Evolutionary conservation across 805 yeast species (phyloP).

Genomic region (Tetrapisispora fleetii): DNA sequence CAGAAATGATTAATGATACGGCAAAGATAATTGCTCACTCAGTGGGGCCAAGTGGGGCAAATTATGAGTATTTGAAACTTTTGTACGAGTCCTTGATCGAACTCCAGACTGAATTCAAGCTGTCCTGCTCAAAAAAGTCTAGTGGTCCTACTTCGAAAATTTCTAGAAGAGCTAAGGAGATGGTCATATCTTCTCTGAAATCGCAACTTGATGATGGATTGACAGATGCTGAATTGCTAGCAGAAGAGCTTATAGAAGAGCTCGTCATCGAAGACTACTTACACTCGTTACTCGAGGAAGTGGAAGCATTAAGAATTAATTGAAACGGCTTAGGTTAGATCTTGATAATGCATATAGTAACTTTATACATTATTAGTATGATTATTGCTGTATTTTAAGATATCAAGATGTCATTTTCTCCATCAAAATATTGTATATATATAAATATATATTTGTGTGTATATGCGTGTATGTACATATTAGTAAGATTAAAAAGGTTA

Average conservation of each 20-base stretch:
- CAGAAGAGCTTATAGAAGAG: background rate
- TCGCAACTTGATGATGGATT: background rate
- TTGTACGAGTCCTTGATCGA: slow-evolving; percentile 42
- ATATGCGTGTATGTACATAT: too few relatives aligned
- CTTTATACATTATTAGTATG: background rate
- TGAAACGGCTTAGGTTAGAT: background rate
- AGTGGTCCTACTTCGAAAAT: background rate
- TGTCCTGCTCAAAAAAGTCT: background rate
- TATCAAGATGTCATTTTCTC: background rate
- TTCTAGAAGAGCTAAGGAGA: background rate
- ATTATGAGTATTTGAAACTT: slow-evolving; percentile 55
- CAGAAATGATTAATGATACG: slow-evolving; percentile 50
- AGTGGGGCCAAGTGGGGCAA: slow-evolving; percentile 75
- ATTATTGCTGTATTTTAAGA: too few relatives aligned
- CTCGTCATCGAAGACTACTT: slow-evolving; percentile 14
- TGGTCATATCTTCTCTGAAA: background rate
- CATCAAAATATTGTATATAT: background rate
- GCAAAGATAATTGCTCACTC: slow-evolving; percentile 49
- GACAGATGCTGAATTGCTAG: background rate
- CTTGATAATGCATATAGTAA: background rate
- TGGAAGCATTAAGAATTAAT: slow-evolving; percentile 7
- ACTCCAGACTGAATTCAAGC: slow-evolving; percentile 14
- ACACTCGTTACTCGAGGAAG: slow-evolving; percentile 27
- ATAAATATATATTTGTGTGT: too few relatives aligned
- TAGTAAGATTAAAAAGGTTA: too few relatives aligned